Base-by-base conservation (phyloP, 164 flowering plant species). In the Liquidambar formosana region DNA sequence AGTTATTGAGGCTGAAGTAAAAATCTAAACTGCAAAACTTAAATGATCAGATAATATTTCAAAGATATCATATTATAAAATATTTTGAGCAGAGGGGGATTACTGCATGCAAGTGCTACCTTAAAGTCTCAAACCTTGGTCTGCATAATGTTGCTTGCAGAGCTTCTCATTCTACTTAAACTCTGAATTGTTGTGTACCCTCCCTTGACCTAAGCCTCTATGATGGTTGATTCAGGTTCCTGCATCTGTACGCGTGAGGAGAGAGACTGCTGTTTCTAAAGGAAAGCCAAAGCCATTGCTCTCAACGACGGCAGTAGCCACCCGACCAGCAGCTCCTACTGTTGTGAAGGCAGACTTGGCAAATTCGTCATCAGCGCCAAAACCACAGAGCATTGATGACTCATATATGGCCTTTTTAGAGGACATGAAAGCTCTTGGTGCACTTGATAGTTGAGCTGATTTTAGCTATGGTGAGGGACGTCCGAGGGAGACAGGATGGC, bases 401-500 rank as follows among this genome's bases (percentile, higher is more conserved):
- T 96, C 99, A 1, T 96, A 96, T 66, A 74, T 61, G 76, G 98
- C 97, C 46, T 96, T 96, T 72, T 80, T 93, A 70, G 99, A 93
- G 81, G 99, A 95, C 83, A 95, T 95, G 99, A 93, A 95, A 68
- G 96, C 93, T 8, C 94, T 96, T 11, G 99, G 98, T 64, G 99
- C 99, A 5, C 94, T 96, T 23, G 99, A 95, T 44, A 33, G 91
- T 77, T 89, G 77, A 83, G 49, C 73, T 61, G 56, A 27, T 46
- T 47, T 22, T 38, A 67, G 10, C 33, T 57, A n/a, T n/a, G 33
- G 33, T 18, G 44, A 67, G 15, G 15, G 26, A 26, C 15, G 10
- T 65, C 38, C 19, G 10, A 25, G 21, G 45, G 51, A 25, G 28
- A 26, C 66, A 63, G 26, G 23, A 28, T 8, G 16, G 15, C 10